Conservation (phyloP, 2,329 filamentous ascomycete genomes). For the Fusarium hostae region DNA sequence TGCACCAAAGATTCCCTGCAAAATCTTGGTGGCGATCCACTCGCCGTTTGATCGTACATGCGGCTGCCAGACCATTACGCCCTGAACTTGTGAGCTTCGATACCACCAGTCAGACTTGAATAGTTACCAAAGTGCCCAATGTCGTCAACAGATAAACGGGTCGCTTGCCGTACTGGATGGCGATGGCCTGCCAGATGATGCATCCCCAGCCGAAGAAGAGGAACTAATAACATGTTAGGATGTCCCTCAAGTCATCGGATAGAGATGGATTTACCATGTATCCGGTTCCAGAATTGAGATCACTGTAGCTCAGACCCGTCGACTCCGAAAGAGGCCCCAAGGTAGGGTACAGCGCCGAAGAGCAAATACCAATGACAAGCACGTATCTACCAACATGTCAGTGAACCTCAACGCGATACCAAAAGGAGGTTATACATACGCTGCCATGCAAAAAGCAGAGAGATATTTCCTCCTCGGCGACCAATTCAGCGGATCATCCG, state of each 20-base stretch:
- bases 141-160: background rate
- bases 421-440: background rate
- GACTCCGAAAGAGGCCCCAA: background rate
- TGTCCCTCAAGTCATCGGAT: fast-evolving
- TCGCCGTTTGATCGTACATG: background rate
- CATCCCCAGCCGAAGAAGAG: background rate
- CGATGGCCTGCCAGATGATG: background rate
- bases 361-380: background rate
- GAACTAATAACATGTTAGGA: fast-evolving
- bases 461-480: background rate
- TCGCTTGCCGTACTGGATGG: background rate
- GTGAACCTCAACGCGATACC: background rate
- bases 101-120: fast-evolving
- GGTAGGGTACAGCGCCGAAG: background rate
- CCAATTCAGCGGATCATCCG: background rate
- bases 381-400: background rate
- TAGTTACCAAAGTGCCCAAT: background rate
- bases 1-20: background rate
- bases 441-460: background rate
- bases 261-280: background rate
- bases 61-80: background rate
- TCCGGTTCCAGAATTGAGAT: background rate
- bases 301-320: background rate
- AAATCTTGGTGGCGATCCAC: background rate
- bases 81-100: background rate